Percentiles rank a stretch among this genome's conserved stretches.
These are phyloP conservation scores for Globisporangium nunn DNA, from an alignment of 352 stramenopile species.

Conservation along the genomic window DNA sequence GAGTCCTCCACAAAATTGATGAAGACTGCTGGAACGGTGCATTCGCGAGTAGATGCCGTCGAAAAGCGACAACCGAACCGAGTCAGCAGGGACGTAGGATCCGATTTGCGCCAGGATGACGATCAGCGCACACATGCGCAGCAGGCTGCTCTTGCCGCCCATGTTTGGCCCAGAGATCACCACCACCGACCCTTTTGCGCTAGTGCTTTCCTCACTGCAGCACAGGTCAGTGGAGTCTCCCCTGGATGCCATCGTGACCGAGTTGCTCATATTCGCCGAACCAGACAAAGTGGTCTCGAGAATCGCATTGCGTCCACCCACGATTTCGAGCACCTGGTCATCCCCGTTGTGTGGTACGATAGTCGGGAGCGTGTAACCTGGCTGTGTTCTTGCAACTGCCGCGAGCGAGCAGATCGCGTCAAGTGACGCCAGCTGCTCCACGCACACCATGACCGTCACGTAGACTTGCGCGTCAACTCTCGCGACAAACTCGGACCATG, in stretches of 20 bases:
- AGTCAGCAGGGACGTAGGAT: constrained; percentile 14
- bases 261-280: background rate
- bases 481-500: background rate
- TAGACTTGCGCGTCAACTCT: background rate
- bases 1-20: no score
- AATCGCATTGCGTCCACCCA: background rate
- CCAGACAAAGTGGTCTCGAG: background rate
- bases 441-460: background rate
- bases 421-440: background rate
- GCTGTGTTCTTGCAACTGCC: background rate
- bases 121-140: constrained; percentile 53
- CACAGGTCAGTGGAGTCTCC: no score
- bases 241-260: background rate
- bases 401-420: background rate
- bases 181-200: constrained; percentile 7
- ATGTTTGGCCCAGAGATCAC: constrained; percentile 83
- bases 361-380: background rate
- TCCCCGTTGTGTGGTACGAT: background rate
- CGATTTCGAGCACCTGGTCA: background rate
- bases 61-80: background rate
- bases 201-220: background rate
- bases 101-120: constrained; percentile 67
- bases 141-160: constrained; percentile 71
- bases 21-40: background rate
- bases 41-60: background rate